Base-by-base conservation (phyloP, 805 yeast species). In the Hanseniaspora hatyaiensis region DNA sequence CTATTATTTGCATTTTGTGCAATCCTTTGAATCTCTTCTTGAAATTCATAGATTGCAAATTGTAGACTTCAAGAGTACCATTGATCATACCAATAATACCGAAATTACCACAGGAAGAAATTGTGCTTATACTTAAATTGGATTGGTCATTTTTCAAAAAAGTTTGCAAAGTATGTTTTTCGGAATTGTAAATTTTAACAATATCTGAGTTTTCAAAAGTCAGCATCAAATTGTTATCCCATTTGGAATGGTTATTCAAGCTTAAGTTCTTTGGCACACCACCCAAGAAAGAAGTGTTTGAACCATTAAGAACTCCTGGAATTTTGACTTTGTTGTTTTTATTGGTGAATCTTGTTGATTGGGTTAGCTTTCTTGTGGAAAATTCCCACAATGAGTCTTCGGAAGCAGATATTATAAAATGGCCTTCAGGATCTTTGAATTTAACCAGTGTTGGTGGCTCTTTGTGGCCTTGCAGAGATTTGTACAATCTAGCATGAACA, bases 401-500 rank as follows among this genome's bases (percentile, higher is more conserved):
- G 0, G 96, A 84, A 1, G 94, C 94, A 45, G 95, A 84, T 47
- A 84, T 71, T 9, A 94, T 59, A 62, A 78, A 84, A 64, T 94
- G 98, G 2, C 95, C 78, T 40, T 77, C 77, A 42, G 77, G 78
- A 55, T 82, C 82, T 4, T 94, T 84, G 63, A 92, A 92, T 20
- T 69, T 67, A 34, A 92, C 76, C 4, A 75, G 60, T 0, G 81
- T 71, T 2, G 97, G 94, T 3, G 98, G 95, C 26, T 83, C 81
- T 3, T 95, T 77, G 62, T 92, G 98, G n/a, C 99, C 99, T 57
- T 96, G 97, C 60, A 98, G 75, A 1, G 94, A 82, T 61, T 98
- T 77, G 57, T 94, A 69, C 51, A 80, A 77, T 59, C 98, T 79
- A 1, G 96, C 95, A 11, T 87, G 76, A 4, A 83, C 80, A 28